Conservation (phyloP, 441 rosid species). For the Populus hybrid region DNA sequence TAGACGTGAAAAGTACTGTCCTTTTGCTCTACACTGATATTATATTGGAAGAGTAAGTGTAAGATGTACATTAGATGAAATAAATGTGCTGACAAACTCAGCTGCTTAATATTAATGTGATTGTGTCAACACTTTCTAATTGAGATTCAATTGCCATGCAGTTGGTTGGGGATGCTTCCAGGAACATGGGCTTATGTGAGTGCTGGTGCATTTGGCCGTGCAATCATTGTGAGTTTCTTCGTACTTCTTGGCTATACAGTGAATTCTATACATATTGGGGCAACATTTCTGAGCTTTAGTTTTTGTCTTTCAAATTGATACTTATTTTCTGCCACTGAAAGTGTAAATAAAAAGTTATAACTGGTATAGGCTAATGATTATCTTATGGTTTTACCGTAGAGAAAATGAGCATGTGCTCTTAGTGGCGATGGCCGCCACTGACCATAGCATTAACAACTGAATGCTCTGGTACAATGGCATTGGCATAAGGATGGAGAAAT, state of each 20-base stretch:
- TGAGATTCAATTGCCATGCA: constrained; percentile 33
- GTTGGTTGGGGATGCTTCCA: constrained; percentile 99
- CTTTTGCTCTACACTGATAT: neutral
- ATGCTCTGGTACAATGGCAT: neutral
- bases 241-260: neutral
- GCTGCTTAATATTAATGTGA: neutral
- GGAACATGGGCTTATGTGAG: constrained; percentile 99
- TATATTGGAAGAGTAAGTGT: neutral
- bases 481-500: neutral
- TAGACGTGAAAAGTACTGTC: neutral
- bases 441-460: neutral
- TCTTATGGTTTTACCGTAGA: too few relatives aligned
- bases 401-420: neutral
- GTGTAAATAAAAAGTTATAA: neutral
- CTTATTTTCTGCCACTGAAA: neutral
- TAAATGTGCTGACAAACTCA: neutral
- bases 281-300: neutral
- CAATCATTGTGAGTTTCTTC: constrained; percentile 73
- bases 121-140: constrained; percentile 8
- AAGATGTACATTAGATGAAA: neutral
- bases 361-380: neutral
- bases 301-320: neutral
- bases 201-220: constrained; percentile 96
- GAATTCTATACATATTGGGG: neutral
- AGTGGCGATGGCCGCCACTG: neutral